Percentiles rank a stretch among this genome's conserved stretches.
Conservation (phyloP, 2,329 filamentous ascomycete genomes). For the Hypocrella siamensis region DNA sequence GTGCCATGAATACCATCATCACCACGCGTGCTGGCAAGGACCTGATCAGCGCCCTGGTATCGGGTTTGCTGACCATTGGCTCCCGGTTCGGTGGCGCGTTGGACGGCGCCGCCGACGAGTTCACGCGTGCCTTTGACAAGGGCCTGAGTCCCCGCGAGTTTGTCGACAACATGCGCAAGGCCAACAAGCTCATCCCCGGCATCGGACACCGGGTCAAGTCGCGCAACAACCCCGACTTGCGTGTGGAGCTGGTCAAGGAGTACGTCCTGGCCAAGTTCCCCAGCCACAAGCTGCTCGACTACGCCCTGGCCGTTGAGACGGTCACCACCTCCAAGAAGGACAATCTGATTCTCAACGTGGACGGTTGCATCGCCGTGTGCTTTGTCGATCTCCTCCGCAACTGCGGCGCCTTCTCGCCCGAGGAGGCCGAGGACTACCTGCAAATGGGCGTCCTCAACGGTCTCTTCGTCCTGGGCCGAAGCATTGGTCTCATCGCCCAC, state of each 20-base stretch:
- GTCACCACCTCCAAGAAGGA: slow-evolving; percentile 99
- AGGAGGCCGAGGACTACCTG: slow-evolving; percentile 98
- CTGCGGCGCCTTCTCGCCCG: slow-evolving; percentile 87
- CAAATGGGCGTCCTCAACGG: slow-evolving; percentile 99
- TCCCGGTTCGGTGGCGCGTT: slow-evolving; percentile 97
- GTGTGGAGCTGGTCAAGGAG: slow-evolving; percentile 98
- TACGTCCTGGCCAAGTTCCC: slow-evolving; percentile 97
- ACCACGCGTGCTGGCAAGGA: slow-evolving; percentile 99
- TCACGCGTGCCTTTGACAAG: slow-evolving; percentile 96
- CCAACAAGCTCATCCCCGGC: slow-evolving; percentile 99
- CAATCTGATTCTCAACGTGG: slow-evolving; percentile 98
- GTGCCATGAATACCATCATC: slow-evolving; percentile 99
- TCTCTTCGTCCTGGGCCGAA: slow-evolving; percentile 93
- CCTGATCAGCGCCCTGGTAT: slow-evolving; percentile 85
- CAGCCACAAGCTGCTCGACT: slow-evolving; percentile 95
- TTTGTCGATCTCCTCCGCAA: slow-evolving; percentile 96
- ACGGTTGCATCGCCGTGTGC: slow-evolving; percentile 95
- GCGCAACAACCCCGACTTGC: slow-evolving; percentile 97
- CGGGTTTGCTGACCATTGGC: slow-evolving; percentile 94
- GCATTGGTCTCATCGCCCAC: slow-evolving; percentile 98
- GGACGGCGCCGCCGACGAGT: slow-evolving; percentile 95
- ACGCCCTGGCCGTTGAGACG: slow-evolving; percentile 91
- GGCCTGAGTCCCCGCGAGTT: slow-evolving; percentile 96
- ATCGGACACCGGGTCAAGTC: slow-evolving; percentile 99
- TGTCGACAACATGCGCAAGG: slow-evolving; percentile 96